Percentiles rank a stretch among this genome's conserved stretches.
phyloP scores from a whole-genome alignment of 2,329 filamentous ascomycete species.

The Thielaviopsis populi region DNA sequence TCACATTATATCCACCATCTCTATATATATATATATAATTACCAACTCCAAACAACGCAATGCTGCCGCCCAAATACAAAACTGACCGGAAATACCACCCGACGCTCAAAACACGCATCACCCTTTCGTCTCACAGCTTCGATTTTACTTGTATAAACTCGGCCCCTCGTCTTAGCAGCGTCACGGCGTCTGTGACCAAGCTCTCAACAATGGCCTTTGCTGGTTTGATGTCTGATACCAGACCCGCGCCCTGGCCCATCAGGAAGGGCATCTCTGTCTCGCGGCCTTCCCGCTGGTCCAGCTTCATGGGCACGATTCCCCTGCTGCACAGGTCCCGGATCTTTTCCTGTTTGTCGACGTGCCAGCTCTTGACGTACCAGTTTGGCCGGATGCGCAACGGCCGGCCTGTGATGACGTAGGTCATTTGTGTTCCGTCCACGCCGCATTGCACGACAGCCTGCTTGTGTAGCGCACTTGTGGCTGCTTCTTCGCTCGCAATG shows the following conservation, averaged over 20 bases:
- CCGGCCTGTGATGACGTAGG: constrained; percentile 66
- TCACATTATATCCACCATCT: background rate
- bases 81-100: background rate
- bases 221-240: constrained; percentile 62
- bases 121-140: constrained; percentile 27
- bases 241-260: constrained; percentile 85
- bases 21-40: background rate
- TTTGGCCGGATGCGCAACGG: constrained; percentile 71
- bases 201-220: constrained; percentile 74
- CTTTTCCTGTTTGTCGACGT: constrained; percentile 50
- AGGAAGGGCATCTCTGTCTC: constrained; percentile 77
- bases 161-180: constrained; percentile 47
- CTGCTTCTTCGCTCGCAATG: constrained; percentile 68
- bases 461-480: constrained; percentile 70
- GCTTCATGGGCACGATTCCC: constrained; percentile 66
- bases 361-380: constrained; percentile 72
- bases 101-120: constrained; percentile 6
- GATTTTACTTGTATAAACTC: constrained; percentile 40
- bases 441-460: constrained; percentile 63
- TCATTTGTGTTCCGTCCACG: constrained; percentile 67
- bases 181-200: constrained; percentile 67
- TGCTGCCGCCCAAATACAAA: background rate
- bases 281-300: constrained; percentile 68
- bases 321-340: constrained; percentile 60
- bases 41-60: background rate